Percentiles rank a stretch among this genome's conserved stretches.
phyloP scores from a whole-genome alignment of 208 protist genomes.

The Trypanosoma vivax region DNA sequence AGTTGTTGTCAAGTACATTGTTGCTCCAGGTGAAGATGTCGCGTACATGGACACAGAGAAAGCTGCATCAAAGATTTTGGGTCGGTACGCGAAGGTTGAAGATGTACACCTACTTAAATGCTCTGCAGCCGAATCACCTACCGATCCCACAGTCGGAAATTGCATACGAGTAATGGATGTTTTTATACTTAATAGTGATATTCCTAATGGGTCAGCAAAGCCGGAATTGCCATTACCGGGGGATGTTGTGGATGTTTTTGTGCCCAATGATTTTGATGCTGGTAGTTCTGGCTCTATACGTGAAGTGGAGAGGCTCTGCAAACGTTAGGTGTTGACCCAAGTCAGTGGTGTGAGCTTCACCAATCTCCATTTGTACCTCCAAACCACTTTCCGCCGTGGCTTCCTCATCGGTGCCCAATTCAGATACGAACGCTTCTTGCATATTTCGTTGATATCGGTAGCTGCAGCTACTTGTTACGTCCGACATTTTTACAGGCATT shows the following conservation, averaged over 20 bases:
- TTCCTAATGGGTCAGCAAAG: background rate
- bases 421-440: slow-evolving; percentile 62
- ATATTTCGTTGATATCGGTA: slow-evolving; percentile 77
- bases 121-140: too few relatives aligned
- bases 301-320: slow-evolving; percentile 54
- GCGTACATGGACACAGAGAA: slow-evolving; percentile 1
- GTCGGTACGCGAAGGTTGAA: slow-evolving; percentile 16
- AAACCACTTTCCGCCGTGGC: slow-evolving; percentile 72
- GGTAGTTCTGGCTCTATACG: background rate
- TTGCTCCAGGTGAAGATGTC: slow-evolving; percentile 8
- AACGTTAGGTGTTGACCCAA: slow-evolving; percentile 38
- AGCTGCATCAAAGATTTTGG: slow-evolving; percentile 15
- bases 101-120: slow-evolving; percentile 3
- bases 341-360: slow-evolving; percentile 53
- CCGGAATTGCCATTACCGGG: slow-evolving; percentile 25
- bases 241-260: slow-evolving; percentile 71
- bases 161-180: slow-evolving; percentile 18
- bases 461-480: slow-evolving; percentile 69
- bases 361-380: slow-evolving; percentile 77
- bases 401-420: slow-evolving; percentile 52
- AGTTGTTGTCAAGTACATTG: slow-evolving; percentile 67
- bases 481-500: slow-evolving; percentile 73
- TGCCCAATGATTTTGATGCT: slow-evolving; percentile 54
- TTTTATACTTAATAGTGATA: background rate
- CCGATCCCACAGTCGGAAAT: too few relatives aligned